phyloP scores from a whole-genome alignment of 2,329 filamentous ascomycete genomes.

The Cryphonectria radicalis region DNA sequence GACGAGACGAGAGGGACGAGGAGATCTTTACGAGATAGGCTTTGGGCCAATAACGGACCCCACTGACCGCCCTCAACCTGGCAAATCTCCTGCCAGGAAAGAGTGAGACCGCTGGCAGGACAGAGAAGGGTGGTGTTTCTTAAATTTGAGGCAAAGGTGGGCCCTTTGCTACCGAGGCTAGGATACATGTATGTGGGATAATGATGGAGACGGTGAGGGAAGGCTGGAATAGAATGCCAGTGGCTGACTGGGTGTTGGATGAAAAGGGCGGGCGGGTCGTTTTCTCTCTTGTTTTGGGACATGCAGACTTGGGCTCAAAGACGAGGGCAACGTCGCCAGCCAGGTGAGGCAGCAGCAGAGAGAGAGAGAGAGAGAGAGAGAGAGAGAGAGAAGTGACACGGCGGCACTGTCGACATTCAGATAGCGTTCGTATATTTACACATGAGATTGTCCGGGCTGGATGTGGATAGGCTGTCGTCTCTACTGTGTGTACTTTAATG shows the following conservation, averaged over 20 bases:
- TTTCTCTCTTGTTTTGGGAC: neutral
- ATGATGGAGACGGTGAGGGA: neutral
- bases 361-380: neutral
- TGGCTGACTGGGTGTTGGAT: neutral
- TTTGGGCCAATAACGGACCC: constrained; percentile 5
- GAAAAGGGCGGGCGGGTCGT: neutral
- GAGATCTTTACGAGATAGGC: constrained; percentile 7
- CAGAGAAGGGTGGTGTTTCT: neutral
- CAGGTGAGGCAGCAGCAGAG: neutral
- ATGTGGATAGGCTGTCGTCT: neutral
- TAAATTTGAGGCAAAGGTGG: neutral
- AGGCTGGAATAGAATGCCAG: neutral
- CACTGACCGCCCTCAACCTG: neutral
- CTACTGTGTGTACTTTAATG: neutral
- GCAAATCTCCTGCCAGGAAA: neutral
- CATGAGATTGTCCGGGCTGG: neutral
- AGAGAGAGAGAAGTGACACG: neutral
- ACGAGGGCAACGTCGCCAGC: neutral
- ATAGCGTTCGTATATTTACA: neutral
- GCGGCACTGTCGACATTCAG: neutral
- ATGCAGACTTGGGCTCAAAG: neutral
- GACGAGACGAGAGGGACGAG: neutral
- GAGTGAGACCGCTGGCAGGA: neutral
- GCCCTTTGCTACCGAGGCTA: neutral
- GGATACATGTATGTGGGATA: neutral